phyloP scores from a whole-genome alignment of 2,329 filamentous ascomycete species.

The Venturia nashicola region DNA sequence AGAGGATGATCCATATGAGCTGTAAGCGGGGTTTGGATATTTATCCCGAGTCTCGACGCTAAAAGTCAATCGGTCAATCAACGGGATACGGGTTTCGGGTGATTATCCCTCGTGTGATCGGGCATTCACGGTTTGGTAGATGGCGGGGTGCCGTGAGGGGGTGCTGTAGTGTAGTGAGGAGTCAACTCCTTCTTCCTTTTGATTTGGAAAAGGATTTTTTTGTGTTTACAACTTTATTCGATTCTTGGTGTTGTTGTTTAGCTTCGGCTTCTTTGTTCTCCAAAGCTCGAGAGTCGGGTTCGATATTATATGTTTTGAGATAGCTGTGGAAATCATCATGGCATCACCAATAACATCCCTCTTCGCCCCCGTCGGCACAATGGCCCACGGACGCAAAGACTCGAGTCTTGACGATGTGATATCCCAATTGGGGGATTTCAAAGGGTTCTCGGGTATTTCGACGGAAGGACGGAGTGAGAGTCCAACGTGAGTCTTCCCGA shows the following conservation, averaged over 20 bases:
- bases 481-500: background rate
- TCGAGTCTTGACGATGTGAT: conserved; percentile 1
- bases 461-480: background rate
- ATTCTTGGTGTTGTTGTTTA: background rate
- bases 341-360: conserved; percentile 1
- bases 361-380: background rate
- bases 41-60: no score
- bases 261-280: no score
- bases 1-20: no score
- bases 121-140: background rate
- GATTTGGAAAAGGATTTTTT: background rate
- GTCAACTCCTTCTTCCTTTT: background rate
- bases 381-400: background rate
- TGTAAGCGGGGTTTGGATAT: no score
- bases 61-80: no score
- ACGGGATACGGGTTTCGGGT: no score
- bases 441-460: background rate
- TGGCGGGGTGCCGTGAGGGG: background rate
- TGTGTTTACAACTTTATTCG: background rate
- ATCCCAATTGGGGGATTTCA: background rate
- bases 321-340: background rate
- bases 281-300: no score
- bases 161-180: background rate
- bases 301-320: no score
- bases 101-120: background rate